Conservation (phyloP, 1,139 yeast genomes). For the Geotrichum reessii region DNA sequence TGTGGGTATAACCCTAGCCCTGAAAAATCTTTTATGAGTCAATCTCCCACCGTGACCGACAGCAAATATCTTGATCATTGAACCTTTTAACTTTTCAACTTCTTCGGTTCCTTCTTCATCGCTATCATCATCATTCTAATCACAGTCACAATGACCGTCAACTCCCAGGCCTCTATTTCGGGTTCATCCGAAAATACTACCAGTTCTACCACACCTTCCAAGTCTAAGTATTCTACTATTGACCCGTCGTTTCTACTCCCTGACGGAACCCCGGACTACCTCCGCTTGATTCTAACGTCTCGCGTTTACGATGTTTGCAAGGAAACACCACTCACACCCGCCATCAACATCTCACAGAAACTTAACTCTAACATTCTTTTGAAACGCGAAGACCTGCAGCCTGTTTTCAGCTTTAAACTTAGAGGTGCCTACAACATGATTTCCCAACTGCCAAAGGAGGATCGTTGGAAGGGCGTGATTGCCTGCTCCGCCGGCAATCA, state of each 20-base stretch:
- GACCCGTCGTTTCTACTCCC: conserved; percentile 26
- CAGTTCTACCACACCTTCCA: background rate
- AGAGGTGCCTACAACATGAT: conserved; percentile 98
- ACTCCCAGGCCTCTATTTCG: conserved; percentile 7
- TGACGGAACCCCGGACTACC: conserved; percentile 70
- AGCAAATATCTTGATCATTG: background rate
- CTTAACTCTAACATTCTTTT: conserved; percentile 66
- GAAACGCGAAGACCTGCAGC: conserved; percentile 88
- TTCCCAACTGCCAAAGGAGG: conserved; percentile 67
- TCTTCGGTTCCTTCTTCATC: background rate
- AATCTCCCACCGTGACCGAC: background rate
- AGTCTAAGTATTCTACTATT: conserved; percentile 18
- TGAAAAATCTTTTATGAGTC: background rate
- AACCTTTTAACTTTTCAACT: background rate
- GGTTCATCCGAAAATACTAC: conserved; percentile 22
- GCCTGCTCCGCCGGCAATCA: conserved; percentile 99
- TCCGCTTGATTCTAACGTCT: conserved; percentile 81
- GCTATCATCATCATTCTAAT: background rate
- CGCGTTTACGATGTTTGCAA: conserved; percentile 91
- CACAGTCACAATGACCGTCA: background rate
- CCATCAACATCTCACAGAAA: conserved; percentile 67
- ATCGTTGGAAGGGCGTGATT: conserved; percentile 79
- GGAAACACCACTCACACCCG: conserved; percentile 80
- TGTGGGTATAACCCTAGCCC: no score
- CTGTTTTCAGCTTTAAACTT: conserved; percentile 91